A percentile compares a stretch with the other conserved stretches of the same genome.
These are phyloP conservation scores for Saccharomyces paradoxus DNA, from an alignment of 805 yeast genomes.

Conservation along the genomic window DNA sequence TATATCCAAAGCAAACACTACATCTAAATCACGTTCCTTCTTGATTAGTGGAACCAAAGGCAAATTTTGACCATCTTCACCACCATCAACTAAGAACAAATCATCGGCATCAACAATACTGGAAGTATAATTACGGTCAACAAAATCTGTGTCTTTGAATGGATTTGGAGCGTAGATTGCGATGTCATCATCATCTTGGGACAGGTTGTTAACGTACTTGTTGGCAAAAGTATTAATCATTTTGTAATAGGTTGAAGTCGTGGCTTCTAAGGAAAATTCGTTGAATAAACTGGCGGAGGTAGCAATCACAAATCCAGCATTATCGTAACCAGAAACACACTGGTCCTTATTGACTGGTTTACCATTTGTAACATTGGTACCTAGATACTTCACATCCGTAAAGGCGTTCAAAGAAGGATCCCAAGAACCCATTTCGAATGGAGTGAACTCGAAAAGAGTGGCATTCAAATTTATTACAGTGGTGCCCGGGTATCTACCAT, in stretches of 20 bases:
- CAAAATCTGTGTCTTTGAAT: constrained; percentile 38
- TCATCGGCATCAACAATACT: constrained; percentile 35
- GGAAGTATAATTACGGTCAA: constrained; percentile 25
- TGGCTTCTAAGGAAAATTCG: constrained; percentile 47
- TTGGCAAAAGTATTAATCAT: constrained; percentile 32
- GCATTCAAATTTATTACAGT: constrained; percentile 52
- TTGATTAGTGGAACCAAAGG: constrained; percentile 58
- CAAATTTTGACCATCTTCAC: constrained; percentile 56
- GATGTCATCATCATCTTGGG: constrained; percentile 51
- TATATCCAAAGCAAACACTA: constrained; percentile 59
- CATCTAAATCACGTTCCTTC: constrained; percentile 51
- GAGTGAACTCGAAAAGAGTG: constrained; percentile 56
- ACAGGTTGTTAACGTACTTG: constrained; percentile 39
- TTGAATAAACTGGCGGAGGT: constrained; percentile 79
- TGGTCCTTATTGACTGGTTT: constrained; percentile 35
- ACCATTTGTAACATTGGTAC: constrained; percentile 58
- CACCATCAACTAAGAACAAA: constrained; percentile 61
- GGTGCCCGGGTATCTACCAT: constrained; percentile 60
- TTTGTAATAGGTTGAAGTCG: constrained; percentile 41
- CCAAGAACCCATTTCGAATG: constrained; percentile 81
- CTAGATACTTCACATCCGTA: constrained; percentile 59
- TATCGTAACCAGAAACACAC: constrained; percentile 68
- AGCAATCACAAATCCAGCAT: constrained; percentile 74
- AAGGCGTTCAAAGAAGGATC: constrained; percentile 65
- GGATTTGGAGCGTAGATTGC: constrained; percentile 73